Conservation (phyloP, 2,329 filamentous ascomycete genomes). For the Ophiostoma sp. region DNA sequence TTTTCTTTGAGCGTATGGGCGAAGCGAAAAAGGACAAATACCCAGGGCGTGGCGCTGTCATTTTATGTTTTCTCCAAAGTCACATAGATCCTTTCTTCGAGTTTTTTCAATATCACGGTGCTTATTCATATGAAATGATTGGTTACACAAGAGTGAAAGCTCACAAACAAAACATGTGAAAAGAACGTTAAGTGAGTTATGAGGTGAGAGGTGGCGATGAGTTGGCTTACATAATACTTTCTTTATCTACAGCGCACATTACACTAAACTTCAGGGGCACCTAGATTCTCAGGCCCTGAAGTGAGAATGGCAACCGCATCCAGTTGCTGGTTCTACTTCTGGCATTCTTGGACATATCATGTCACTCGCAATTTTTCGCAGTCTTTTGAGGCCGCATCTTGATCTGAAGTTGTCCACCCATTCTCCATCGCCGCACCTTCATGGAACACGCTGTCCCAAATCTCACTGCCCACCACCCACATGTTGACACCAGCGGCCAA, state of each 20-base stretch:
- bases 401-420: not conserved
- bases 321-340: not conserved
- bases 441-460: not conserved
- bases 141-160: not conserved
- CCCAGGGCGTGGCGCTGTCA: not conserved
- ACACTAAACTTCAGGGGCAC: not conserved
- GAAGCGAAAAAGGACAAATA: conserved; percentile 7
- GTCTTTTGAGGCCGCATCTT: not conserved
- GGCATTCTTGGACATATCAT: not conserved
- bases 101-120: not conserved
- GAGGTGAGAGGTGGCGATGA: not conserved
- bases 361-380: not conserved
- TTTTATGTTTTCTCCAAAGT: not conserved
- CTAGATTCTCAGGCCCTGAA: not conserved
- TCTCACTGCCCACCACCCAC: too few relatives aligned
- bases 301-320: not conserved
- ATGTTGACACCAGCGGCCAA: conserved; percentile 43
- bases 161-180: not conserved
- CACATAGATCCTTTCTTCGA: not conserved
- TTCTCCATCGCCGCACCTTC: not conserved
- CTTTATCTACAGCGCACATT: not conserved
- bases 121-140: not conserved
- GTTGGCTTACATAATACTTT: not conserved
- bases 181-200: not conserved
- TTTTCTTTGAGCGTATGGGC: not conserved